Percentiles rank a stretch among this genome's conserved stretches.
Evolutionary conservation across 129 eudicot genomes (phyloP).

Genomic region (Deinandra increscens): DNA sequence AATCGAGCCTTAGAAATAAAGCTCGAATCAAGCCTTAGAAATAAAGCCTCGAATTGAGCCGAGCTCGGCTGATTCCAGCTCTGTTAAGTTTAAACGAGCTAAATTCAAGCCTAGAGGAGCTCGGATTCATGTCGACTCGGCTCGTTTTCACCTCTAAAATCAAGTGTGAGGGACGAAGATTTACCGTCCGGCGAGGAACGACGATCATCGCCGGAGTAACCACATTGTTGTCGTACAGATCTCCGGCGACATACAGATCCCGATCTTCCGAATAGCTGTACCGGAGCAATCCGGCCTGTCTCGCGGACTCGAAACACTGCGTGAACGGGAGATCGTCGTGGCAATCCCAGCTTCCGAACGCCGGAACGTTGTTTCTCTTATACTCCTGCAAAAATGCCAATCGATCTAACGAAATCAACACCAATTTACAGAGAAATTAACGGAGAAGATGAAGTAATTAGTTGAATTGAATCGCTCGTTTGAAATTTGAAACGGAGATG

Average conservation of each 20-base stretch:
- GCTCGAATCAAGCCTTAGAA: too few species aligned
- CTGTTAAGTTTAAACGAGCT: too few species aligned
- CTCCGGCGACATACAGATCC: conserved; percentile 93
- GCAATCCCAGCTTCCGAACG: conserved; percentile 98
- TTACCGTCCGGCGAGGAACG: conserved; percentile 87
- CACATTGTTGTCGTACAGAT: conserved; percentile 75
- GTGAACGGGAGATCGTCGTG: conserved; percentile 68
- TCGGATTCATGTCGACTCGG: too few species aligned
- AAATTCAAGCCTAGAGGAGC: too few species aligned
- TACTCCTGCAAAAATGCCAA: conserved; percentile 42
- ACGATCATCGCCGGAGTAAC: conserved; percentile 94
- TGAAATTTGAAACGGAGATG: not conserved
- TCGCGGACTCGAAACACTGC: conserved; percentile 83
- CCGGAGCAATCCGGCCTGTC: conserved; percentile 67
- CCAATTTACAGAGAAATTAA: not conserved
- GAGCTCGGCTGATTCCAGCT: too few species aligned
- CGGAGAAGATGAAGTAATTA: not conserved
- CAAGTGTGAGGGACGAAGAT: too few species aligned
- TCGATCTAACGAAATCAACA: conserved; percentile 6
- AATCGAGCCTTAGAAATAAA: too few species aligned
- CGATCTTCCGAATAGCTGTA: conserved; percentile 71
- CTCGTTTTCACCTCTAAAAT: too few species aligned
- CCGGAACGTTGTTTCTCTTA: conserved; percentile 66
- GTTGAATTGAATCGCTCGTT: not conserved
- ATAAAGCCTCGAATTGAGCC: too few species aligned